Evolutionary conservation across 257 asterid species (phyloP).

Genomic region (Osmanthus fragrans): DNA sequence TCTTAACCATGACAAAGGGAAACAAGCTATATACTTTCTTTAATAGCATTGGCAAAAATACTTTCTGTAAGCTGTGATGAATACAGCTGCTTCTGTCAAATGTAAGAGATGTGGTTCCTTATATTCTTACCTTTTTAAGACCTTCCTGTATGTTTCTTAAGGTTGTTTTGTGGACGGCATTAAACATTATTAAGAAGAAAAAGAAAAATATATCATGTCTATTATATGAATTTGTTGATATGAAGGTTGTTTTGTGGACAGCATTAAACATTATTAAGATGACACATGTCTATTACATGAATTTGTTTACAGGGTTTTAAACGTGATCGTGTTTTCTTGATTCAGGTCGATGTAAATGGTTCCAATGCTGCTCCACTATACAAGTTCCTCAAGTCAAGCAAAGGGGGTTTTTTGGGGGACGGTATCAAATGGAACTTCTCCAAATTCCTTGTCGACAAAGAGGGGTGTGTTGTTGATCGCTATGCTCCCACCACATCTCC

Average conservation of each 20-base stretch:
- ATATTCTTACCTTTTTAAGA: not conserved
- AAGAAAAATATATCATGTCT: too few species aligned
- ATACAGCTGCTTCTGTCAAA: too few species aligned
- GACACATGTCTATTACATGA: too few species aligned
- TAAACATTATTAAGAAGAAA: too few species aligned
- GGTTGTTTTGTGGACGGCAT: too few species aligned
- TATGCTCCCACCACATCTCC: slow-evolving; percentile 17
- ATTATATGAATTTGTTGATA: too few species aligned
- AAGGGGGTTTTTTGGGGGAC: slow-evolving; percentile 18
- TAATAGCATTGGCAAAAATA: too few species aligned
- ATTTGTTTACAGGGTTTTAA: not conserved
- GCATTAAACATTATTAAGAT: not conserved
- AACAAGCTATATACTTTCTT: too few species aligned
- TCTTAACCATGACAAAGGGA: too few species aligned
- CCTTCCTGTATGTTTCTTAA: not conserved
- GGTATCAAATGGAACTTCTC: slow-evolving; percentile 18
- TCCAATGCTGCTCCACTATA: slow-evolving; percentile 17
- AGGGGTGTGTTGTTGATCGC: slow-evolving; percentile 15
- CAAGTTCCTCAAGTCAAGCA: slow-evolving; percentile 19
- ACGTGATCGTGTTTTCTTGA: not conserved
- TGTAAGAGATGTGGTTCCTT: not conserved
- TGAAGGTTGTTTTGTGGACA: not conserved
- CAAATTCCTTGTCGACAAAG: slow-evolving; percentile 15
- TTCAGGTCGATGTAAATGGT: slow-evolving; percentile 18
- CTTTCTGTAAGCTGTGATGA: too few species aligned